phyloP scores from a whole-genome alignment of 2,329 filamentous ascomycete species.

The Exserohilum turcica region DNA sequence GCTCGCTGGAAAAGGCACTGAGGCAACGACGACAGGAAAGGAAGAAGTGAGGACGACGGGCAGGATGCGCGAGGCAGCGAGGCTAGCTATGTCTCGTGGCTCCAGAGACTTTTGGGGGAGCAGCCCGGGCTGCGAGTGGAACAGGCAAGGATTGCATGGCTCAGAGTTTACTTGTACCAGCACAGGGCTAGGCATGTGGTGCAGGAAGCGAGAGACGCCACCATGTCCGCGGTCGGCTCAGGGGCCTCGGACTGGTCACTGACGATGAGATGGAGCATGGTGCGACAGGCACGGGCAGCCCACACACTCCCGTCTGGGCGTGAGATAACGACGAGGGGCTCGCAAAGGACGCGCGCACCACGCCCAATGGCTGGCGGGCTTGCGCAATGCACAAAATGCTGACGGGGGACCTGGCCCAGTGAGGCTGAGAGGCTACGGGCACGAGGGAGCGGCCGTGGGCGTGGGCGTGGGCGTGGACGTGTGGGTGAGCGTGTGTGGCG shows the following conservation, averaged over 20 bases:
- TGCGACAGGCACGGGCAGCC: constrained; percentile 39
- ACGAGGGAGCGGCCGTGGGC: no score
- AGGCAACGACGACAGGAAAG: constrained; percentile 14
- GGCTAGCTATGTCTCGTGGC: constrained; percentile 23
- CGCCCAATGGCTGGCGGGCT: constrained; percentile 1
- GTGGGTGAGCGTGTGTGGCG: no score
- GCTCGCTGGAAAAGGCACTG: constrained; percentile 27
- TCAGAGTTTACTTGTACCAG: constrained; percentile 21
- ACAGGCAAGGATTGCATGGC: constrained; percentile 29
- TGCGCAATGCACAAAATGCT: neutral
- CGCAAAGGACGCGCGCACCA: constrained; percentile 6
- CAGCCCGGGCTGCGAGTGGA: constrained; percentile 32
- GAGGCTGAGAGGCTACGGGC: neutral
- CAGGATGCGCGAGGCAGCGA: constrained; percentile 23
- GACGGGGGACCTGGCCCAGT: neutral
- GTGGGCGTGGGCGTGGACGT: no score
- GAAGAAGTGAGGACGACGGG: constrained; percentile 23
- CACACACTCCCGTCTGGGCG: constrained; percentile 37
- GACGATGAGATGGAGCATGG: constrained; percentile 32
- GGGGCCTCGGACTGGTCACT: constrained; percentile 21
- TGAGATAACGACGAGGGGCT: constrained; percentile 23
- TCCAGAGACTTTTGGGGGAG: constrained; percentile 29
- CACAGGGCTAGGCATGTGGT: constrained; percentile 28
- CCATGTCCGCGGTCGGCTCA: constrained; percentile 27
- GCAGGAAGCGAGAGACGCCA: constrained; percentile 34